Base-by-base conservation (phyloP, 805 yeast species). In the Myxozyma melibiosi region DNA sequence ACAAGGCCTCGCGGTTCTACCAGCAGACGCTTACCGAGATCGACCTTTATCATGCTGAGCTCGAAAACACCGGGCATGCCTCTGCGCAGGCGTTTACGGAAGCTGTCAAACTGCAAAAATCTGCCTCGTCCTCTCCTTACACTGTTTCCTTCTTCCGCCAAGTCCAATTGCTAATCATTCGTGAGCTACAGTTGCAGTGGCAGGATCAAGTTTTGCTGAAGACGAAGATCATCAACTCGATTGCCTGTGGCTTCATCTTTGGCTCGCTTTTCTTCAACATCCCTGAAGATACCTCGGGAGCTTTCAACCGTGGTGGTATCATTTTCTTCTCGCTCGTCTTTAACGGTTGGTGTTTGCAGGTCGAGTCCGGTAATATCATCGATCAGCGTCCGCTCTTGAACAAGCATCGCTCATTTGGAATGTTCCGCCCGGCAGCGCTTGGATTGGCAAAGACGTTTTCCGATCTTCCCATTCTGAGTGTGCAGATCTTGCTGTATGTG, bases 371-470 rank as follows among this genome's bases (percentile, higher is more conserved):
- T 47, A 71, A 73, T 43, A 69, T 79, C 66, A 75, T 82, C 64
- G 78, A 73, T 22, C 75, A 80, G 43, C 77, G 86, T 62, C 80
- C 84, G 46, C 82, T 88, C 61, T 78, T 85, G 27, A 80, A 80
- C 76, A 83, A 83, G 66, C 88, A 83, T 60, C 79, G 79, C 57
- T 75, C 75, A 31, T 83, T 78, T 65, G 83, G 85, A 1, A 67
- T 83, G 43, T 84, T 83, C 64, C 83, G 79, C 56, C 85, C 86
- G 14, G 73, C 84, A 52, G 85, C 89, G 4, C 84, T 84, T 64
- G 85, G 88, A 0, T 65, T 84, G 35, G 84, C 86, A 0, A 80
- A 85, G 2, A 77, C 84, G 53, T 59, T 83, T n/a, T 75, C 85
- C 4, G 88, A 85, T 65, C 61, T 83, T 30, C 87, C 86, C 3